phyloP scores from a whole-genome alignment of 306 rosid genomes.

The cucumber (Cucumis sativus) region Cucumber_9930_V3 NC_026656.2:15734501-15735000 shows the following conservation, averaged over 20 bases:
- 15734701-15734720: not conserved
- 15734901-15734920: slow-evolving; percentile 67
- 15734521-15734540: not conserved
- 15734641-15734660: not conserved
- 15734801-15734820: slow-evolving; percentile 42
- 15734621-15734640: not conserved
- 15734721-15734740: not conserved
- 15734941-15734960: not conserved
- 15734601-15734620: not conserved
- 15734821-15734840: slow-evolving; percentile 78
- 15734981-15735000: too few species aligned
- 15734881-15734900: slow-evolving; percentile 96
- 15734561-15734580: not conserved
- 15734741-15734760: not conserved
- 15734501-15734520: slow-evolving; percentile 44
- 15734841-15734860: slow-evolving; percentile 89
- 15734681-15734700: not conserved
- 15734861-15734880: slow-evolving; percentile 99
- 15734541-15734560: not conserved
- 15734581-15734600: not conserved
- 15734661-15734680: not conserved
- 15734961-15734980: not conserved
- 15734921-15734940: not conserved
- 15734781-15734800: not conserved
- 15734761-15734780: not conserved